Evolutionary conservation across 1,284 basidiomycete species (phyloP).

Genomic region (Ustilago sp.): DNA sequence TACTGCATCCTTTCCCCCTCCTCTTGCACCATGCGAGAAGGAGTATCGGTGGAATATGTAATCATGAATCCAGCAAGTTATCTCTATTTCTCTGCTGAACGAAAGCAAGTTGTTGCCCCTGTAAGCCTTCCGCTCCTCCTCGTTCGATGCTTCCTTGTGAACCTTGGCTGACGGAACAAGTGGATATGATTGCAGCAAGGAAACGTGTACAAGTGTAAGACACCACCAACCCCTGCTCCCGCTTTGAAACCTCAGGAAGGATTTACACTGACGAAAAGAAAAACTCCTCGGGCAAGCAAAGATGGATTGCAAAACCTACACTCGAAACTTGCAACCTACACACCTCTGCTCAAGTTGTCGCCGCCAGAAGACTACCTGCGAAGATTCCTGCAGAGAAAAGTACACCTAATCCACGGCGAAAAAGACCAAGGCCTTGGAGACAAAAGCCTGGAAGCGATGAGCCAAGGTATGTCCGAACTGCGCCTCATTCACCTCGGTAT

Average conservation of each 20-base stretch:
- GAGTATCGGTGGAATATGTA: constrained; percentile 24
- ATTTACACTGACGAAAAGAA: no score
- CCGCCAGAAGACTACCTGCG: background rate
- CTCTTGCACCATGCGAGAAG: background rate
- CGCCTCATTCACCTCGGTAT: background rate
- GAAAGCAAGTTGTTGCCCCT: constrained; percentile 14
- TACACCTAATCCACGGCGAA: constrained; percentile 38
- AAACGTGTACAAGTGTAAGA: constrained; percentile 56
- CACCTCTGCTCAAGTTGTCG: background rate
- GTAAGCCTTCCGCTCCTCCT: constrained; percentile 7
- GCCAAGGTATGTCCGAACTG: constrained; percentile 34
- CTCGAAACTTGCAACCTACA: constrained; percentile 13
- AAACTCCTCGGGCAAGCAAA: background rate
- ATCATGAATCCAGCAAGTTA: constrained; percentile 46
- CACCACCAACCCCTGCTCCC: background rate
- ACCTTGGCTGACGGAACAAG: background rate
- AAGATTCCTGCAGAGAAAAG: constrained; percentile 20
- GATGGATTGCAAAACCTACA: constrained; percentile 37
- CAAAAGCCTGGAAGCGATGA: constrained; percentile 35
- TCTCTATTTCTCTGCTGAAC: constrained; percentile 33
- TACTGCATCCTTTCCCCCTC: constrained; percentile 36
- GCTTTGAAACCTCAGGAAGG: background rate
- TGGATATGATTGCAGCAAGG: constrained; percentile 10
- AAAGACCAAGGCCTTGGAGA: constrained; percentile 41
- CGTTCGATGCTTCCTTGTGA: background rate